Percentiles rank a stretch among this genome's conserved stretches.
Evolutionary conservation across 495 filamentous ascomycete genomes (phyloP).

Genomic region (Penicillium pancosmium): DNA sequence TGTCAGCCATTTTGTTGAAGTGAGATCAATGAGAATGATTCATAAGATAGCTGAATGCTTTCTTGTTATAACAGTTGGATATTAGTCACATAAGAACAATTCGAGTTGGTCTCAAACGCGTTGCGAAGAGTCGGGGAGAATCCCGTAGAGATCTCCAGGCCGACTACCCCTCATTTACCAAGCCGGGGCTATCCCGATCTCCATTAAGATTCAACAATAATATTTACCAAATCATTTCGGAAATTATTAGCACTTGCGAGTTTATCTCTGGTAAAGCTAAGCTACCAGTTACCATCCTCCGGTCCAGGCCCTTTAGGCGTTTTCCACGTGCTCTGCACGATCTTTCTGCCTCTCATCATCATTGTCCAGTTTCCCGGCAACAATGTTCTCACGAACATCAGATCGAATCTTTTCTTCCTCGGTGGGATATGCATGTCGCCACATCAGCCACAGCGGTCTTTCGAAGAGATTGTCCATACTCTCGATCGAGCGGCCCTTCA

Average conservation of each 20-base stretch:
- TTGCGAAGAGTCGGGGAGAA: conserved; percentile 16
- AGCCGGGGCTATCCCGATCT: conserved; percentile 5
- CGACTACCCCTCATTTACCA: neutral
- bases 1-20: conserved; percentile 1
- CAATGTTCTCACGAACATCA: conserved; percentile 21
- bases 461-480: conserved; percentile 41
- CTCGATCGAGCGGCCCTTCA: conserved; percentile 38
- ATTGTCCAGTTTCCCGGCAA: conserved; percentile 15
- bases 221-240: neutral
- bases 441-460: conserved; percentile 35
- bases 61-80: no score
- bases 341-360: conserved; percentile 14
- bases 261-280: no score
- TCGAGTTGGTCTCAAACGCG: neutral
- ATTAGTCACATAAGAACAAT: no score
- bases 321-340: conserved; percentile 21
- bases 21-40: neutral
- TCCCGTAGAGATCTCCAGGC: conserved; percentile 1
- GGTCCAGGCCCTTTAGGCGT: neutral
- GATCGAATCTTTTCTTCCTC: conserved; percentile 27
- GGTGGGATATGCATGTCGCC: conserved; percentile 33
- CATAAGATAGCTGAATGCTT: neutral
- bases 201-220: neutral
- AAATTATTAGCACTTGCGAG: neutral
- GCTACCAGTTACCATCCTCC: neutral